These are phyloP conservation scores for Nemania sp. DNA, from an alignment of 2,329 filamentous ascomycete species.

Conservation along the genomic window DNA sequence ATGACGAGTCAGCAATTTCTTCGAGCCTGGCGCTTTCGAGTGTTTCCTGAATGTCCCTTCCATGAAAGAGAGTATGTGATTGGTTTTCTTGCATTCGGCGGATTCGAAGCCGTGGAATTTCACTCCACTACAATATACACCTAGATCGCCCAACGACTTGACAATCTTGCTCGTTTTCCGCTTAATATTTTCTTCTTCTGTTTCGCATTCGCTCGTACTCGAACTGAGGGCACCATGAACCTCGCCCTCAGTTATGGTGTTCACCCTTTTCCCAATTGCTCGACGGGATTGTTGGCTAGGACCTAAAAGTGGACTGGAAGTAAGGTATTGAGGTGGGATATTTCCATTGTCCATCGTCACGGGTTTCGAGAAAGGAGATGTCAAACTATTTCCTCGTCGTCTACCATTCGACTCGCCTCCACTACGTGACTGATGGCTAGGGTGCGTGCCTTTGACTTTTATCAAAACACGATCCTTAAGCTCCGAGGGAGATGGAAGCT, in stretches of 20 bases:
- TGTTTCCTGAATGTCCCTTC: slow-evolving; percentile 88
- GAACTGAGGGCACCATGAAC: slow-evolving; percentile 68
- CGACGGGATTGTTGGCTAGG: slow-evolving; percentile 65
- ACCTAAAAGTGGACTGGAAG: slow-evolving; percentile 66
- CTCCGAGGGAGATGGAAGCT: slow-evolving; percentile 86
- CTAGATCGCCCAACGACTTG: slow-evolving; percentile 83
- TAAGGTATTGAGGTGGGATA: slow-evolving; percentile 64
- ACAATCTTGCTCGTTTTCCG: slow-evolving; percentile 86
- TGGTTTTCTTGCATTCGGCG: slow-evolving; percentile 84
- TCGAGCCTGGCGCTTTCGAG: slow-evolving; percentile 79
- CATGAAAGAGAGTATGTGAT: slow-evolving; percentile 96
- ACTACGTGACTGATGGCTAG: slow-evolving; percentile 60
- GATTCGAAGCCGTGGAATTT: slow-evolving; percentile 87
- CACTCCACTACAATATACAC: slow-evolving; percentile 79
- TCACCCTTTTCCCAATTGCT: slow-evolving; percentile 64
- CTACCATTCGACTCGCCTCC: slow-evolving; percentile 61
- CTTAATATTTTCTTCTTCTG: slow-evolving; percentile 67
- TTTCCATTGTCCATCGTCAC: slow-evolving; percentile 68
- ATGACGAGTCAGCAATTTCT: slow-evolving; percentile 84
- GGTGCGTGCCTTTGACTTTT: slow-evolving; percentile 89
- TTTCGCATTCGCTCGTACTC: slow-evolving; percentile 85
- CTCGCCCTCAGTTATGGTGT: slow-evolving; percentile 68
- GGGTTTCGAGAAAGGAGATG: slow-evolving; percentile 78
- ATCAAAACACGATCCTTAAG: slow-evolving; percentile 86
- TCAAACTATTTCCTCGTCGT: slow-evolving; percentile 76